Evolutionary conservation across 768 basidiomycete species (phyloP).

Genomic region (Boletus huronensis): DNA sequence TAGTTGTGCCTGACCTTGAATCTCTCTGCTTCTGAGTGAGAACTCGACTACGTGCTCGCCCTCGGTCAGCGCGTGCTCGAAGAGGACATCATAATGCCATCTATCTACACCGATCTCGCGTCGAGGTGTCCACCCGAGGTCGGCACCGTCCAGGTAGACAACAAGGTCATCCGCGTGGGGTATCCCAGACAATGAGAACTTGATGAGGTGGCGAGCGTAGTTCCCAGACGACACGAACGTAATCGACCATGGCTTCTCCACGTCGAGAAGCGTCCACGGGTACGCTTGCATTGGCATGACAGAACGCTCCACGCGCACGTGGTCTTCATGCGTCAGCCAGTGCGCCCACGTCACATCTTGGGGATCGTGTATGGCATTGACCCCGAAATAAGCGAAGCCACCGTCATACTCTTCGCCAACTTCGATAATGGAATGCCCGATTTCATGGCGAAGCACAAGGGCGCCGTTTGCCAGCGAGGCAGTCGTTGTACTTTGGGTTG

Average conservation of each 20-base stretch:
- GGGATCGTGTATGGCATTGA: constrained; percentile 52
- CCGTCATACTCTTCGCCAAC: constrained; percentile 87
- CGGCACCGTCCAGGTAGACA: constrained; percentile 57
- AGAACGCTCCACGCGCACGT: constrained; percentile 56
- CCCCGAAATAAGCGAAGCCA: constrained; percentile 68
- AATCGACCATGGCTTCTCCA: constrained; percentile 53
- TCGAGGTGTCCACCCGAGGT: constrained; percentile 53
- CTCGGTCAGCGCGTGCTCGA: constrained; percentile 35
- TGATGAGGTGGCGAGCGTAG: constrained; percentile 57
- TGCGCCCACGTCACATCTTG: constrained; percentile 60
- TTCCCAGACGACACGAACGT: constrained; percentile 61
- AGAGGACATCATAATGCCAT: constrained; percentile 69
- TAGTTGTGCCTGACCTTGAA: constrained; percentile 62
- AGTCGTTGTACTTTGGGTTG: constrained; percentile 57
- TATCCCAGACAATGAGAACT: constrained; percentile 72
- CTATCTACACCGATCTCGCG: constrained; percentile 60
- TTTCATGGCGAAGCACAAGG: constrained; percentile 72
- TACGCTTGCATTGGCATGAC: constrained; percentile 75
- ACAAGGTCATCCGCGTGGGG: constrained; percentile 50
- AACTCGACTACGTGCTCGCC: constrained; percentile 64
- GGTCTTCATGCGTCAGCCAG: constrained; percentile 52
- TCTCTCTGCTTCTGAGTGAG: constrained; percentile 43
- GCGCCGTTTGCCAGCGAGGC: constrained; percentile 71
- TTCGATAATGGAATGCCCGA: constrained; percentile 75
- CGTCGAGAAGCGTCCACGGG: constrained; percentile 71